Percentiles rank a stretch among this genome's conserved stretches.
phyloP scores from a whole-genome alignment of 148 eudicot species.

The Fagopyrum tataricum region DNA sequence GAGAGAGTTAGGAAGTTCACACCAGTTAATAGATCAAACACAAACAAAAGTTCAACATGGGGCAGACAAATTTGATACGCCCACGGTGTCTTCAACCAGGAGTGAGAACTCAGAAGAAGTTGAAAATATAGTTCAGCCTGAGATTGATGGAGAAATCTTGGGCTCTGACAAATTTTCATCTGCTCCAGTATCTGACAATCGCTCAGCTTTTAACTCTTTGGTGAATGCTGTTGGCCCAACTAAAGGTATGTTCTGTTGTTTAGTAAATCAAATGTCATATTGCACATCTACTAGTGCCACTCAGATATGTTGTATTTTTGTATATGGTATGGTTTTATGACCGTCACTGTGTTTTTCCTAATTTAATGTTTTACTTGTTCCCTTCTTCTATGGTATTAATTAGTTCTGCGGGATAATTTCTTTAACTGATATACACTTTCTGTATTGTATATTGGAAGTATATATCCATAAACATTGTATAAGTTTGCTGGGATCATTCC shows the following conservation, averaged over 20 bases:
- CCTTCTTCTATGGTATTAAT: not conserved
- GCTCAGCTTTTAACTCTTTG: constrained; percentile 19
- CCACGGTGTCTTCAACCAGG: constrained; percentile 15
- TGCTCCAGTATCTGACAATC: constrained; percentile 8
- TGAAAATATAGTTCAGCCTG: not conserved
- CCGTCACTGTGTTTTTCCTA: not conserved
- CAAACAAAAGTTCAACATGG: constrained; percentile 16
- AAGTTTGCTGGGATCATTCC: not conserved
- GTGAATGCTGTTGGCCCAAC: constrained; percentile 17
- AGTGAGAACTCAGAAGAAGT: not conserved
- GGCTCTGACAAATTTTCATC: constrained; percentile 17
- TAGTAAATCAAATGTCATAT: not conserved
- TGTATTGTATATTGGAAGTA: not conserved
- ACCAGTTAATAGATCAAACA: constrained; percentile 7
- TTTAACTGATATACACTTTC: not conserved
- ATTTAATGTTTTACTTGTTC: not conserved
- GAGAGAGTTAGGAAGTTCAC: constrained; percentile 16
- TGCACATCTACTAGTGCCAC: not conserved
- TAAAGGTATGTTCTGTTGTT: constrained; percentile 17
- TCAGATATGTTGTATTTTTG: not conserved
- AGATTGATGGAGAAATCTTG: constrained; percentile 8
- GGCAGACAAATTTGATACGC: constrained; percentile 13
- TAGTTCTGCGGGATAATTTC: not conserved
- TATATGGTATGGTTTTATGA: not conserved
- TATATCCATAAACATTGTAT: not conserved